These are phyloP conservation scores for Telfairia occidentalis DNA, from an alignment of 331 rosid species.

Conservation along the genomic window DNA sequence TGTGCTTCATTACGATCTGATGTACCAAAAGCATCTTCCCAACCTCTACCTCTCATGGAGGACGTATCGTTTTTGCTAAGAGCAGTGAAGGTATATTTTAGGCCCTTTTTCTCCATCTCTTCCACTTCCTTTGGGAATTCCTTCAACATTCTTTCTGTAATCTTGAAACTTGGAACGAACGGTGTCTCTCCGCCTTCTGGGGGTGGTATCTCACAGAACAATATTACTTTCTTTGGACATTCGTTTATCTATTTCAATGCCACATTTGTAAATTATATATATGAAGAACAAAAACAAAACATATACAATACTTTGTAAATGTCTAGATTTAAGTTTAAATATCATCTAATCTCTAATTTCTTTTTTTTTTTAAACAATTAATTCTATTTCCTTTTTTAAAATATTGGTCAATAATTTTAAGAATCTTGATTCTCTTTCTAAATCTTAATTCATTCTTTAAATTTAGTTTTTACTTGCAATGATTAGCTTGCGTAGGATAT, in stretches of 20 bases:
- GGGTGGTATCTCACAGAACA: conserved; percentile 72
- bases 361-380: no score
- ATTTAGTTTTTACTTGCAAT: no score
- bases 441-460: no score
- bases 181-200: conserved; percentile 91
- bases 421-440: no score
- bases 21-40: conserved; percentile 65
- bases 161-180: conserved; percentile 63
- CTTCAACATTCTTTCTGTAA: conserved; percentile 54
- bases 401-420: no score
- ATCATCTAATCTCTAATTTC: no score
- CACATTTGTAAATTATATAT: no score
- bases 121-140: conserved; percentile 57
- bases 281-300: no score
- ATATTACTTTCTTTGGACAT: conserved; percentile 39
- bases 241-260: conserved; percentile 41
- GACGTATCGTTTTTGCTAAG: conserved; percentile 33
- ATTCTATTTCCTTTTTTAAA: no score
- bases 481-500: no score
- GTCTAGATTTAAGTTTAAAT: no score
- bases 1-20: conserved; percentile 52
- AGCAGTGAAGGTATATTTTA: conserved; percentile 59
- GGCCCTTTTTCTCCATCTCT: conserved; percentile 43
- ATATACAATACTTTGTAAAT: no score
- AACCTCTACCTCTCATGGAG: conserved; percentile 81